Percentiles rank a stretch among this genome's conserved stretches.
Conservation (phyloP, 164 flowering plant species). For the Magnolia kwangsiensis region DNA sequence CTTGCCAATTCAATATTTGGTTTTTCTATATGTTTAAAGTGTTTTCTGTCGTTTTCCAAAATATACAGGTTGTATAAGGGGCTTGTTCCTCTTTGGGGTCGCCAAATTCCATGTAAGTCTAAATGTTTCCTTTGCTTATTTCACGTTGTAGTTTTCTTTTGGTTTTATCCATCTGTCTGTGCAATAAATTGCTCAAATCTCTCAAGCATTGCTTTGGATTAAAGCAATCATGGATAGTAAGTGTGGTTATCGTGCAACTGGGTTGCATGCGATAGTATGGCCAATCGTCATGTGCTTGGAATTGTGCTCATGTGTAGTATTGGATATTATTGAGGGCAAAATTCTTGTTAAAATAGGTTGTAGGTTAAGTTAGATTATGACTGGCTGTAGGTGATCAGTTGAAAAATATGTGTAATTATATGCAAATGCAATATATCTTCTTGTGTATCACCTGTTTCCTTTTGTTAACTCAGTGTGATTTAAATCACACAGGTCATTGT, state of each 20-base stretch:
- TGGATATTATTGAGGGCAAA: neutral
- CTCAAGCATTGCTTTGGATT: too few species aligned
- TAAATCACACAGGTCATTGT: too few species aligned
- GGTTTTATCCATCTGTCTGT: neutral
- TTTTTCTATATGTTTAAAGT: neutral
- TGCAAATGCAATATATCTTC: neutral
- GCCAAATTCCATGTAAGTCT: slow-evolving; percentile 77
- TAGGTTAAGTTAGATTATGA: too few species aligned
- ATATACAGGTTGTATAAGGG: slow-evolving; percentile 74
- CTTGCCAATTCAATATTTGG: neutral
- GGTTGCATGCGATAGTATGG: neutral
- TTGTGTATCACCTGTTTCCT: neutral
- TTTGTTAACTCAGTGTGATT: too few species aligned
- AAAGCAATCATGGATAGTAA: too few species aligned
- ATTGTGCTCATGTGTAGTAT: neutral
- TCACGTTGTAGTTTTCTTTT: neutral
- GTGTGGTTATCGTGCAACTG: neutral
- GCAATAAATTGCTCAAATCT: neutral
- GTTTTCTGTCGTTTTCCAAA: slow-evolving; percentile 1
- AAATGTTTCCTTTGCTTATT: neutral
- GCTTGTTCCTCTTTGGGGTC: slow-evolving; percentile 80
- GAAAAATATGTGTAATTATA: too few species aligned
- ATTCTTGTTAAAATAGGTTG: too few species aligned
- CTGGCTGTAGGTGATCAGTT: too few species aligned
- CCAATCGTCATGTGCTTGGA: neutral